A percentile compares a stretch with the other conserved stretches of the same genome.
phyloP scores from a whole-genome alignment of 2,329 filamentous ascomycete genomes.

The Neonectria ditissima region DNA sequence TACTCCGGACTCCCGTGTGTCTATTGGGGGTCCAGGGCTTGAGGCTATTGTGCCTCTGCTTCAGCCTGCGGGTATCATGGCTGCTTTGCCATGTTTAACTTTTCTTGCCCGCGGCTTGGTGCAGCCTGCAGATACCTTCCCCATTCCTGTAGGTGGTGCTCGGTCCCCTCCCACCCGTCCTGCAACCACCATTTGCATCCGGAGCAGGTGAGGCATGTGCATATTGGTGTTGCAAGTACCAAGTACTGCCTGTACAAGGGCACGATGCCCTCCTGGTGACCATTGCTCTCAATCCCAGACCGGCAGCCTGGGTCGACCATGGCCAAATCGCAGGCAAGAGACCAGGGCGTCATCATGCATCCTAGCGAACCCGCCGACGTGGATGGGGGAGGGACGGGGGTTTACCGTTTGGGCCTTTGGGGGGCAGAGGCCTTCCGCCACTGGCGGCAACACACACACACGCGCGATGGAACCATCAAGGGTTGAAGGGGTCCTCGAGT shows the following conservation, averaged over 20 bases:
- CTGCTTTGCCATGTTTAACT: neutral
- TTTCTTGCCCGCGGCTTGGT: neutral
- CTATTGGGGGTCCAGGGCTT: constrained; percentile 3
- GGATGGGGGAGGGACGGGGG: constrained; percentile 1
- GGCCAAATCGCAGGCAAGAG: neutral
- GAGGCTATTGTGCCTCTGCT: constrained; percentile 10
- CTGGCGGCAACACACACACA: constrained; percentile 5
- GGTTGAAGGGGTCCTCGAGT: neutral
- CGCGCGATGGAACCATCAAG: neutral
- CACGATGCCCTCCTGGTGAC: neutral
- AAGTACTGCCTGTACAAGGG: neutral
- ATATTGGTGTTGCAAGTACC: no score
- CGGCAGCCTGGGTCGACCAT: constrained; percentile 4
- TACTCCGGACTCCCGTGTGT: constrained; percentile 2
- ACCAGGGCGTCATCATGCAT: constrained; percentile 29
- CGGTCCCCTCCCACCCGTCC: neutral
- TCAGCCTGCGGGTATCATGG: constrained; percentile 8
- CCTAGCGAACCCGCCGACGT: constrained; percentile 13
- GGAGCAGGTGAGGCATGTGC: neutral
- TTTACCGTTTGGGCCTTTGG: neutral
- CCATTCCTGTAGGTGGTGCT: neutral
- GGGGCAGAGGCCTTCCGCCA: constrained; percentile 18
- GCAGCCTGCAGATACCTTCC: neutral
- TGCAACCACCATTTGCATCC: neutral
- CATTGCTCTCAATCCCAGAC: neutral